A percentile compares a stretch with the other conserved stretches of the same genome.
Evolutionary conservation across 352 stramenopile species (phyloP).

Genomic region (Pythium rhizo-oryzae): DNA sequence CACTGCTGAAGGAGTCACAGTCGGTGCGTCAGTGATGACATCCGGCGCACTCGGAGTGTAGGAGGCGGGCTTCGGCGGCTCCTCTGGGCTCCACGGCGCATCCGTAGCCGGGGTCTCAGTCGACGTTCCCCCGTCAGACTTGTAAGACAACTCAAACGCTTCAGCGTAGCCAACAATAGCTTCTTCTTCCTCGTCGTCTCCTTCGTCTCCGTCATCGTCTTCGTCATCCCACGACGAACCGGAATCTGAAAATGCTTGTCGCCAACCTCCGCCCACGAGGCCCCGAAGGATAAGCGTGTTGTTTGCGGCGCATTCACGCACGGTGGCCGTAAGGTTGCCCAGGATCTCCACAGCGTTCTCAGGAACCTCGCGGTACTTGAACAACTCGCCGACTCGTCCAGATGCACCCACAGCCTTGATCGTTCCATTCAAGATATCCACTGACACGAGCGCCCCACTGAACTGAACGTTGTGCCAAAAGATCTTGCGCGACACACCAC

Average conservation of each 20-base stretch:
- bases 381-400: slow-evolving; percentile 14
- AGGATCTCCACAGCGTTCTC: slow-evolving; percentile 27
- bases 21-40: not conserved
- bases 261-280: slow-evolving; percentile 35
- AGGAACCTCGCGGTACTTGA: slow-evolving; percentile 31
- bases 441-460: slow-evolving; percentile 29
- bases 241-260: slow-evolving; percentile 29
- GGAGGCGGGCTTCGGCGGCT: no score
- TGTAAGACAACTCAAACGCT: slow-evolving; percentile 33
- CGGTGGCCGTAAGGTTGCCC: slow-evolving; percentile 4
- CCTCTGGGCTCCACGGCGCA: not conserved
- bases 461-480: slow-evolving; percentile 32
- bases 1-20: not conserved
- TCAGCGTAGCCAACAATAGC: slow-evolving; percentile 34
- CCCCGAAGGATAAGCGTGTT: slow-evolving; percentile 26
- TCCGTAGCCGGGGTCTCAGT: slow-evolving; percentile 8
- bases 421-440: slow-evolving; percentile 25
- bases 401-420: slow-evolving; percentile 27
- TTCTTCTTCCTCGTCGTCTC: slow-evolving; percentile 11
- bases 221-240: slow-evolving; percentile 5
- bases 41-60: no score
- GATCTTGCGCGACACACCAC: slow-evolving; percentile 31
- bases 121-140: not conserved
- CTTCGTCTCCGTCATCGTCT: slow-evolving; percentile 3
- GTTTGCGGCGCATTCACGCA: slow-evolving; percentile 29